phyloP scores from a whole-genome alignment of 2,329 filamentous ascomycete genomes.

The Calonectria hongkongensis region DNA sequence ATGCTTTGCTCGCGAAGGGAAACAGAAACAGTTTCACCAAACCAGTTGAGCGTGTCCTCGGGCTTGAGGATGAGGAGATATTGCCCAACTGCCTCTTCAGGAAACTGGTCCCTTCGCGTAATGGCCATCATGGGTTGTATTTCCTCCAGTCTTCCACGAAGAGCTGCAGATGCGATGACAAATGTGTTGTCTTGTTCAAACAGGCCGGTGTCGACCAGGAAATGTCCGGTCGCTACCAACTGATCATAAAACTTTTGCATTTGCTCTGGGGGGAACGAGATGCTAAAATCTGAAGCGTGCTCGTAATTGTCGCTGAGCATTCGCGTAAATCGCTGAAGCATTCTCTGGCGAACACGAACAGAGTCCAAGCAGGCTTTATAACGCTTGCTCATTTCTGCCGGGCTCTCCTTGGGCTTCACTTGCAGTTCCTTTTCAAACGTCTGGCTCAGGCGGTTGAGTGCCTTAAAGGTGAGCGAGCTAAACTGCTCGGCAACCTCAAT shows the following conservation, averaged over 20 bases:
- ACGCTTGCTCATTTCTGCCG: conserved; percentile 93
- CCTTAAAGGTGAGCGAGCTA: conserved; percentile 93
- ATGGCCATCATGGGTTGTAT: conserved; percentile 90
- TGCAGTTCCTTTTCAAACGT: conserved; percentile 96
- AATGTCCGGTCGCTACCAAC: conserved; percentile 88
- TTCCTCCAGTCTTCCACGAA: conserved; percentile 85
- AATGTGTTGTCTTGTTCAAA: conserved; percentile 86
- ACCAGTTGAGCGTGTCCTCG: conserved; percentile 87
- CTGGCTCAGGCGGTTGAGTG: conserved; percentile 88
- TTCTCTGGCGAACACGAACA: conserved; percentile 95
- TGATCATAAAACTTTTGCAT: conserved; percentile 87
- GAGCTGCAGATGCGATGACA: conserved; percentile 87
- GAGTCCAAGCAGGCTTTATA: conserved; percentile 98
- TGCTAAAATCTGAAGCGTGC: conserved; percentile 95
- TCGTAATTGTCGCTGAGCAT: conserved; percentile 96
- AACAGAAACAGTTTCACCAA: conserved; percentile 83
- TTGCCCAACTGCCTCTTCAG: conserved; percentile 82
- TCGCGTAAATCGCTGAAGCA: conserved; percentile 95
- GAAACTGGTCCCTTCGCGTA: conserved; percentile 71
- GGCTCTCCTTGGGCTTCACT: conserved; percentile 87
- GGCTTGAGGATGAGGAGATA: conserved; percentile 92
- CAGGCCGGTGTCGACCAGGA: conserved; percentile 84
- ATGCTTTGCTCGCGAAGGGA: conserved; percentile 85
- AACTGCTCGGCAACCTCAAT: conserved; percentile 99
- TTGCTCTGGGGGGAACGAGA: conserved; percentile 80